phyloP scores from a whole-genome alignment of 371 early-diverging fungal species.

The Mortierella sp. region DNA sequence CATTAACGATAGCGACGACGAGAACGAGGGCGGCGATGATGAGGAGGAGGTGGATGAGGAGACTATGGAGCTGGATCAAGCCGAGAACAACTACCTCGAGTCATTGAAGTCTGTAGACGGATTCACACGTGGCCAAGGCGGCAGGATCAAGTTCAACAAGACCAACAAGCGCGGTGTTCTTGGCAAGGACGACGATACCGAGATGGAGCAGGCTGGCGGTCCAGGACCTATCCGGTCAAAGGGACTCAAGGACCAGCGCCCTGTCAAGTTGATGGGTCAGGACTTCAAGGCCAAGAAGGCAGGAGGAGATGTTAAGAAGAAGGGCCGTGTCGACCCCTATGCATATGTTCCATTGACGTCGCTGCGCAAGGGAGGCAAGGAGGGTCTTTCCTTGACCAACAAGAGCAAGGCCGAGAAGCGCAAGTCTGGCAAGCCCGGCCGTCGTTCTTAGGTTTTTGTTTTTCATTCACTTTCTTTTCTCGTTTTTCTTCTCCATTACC shows the following conservation, averaged over 20 bases:
- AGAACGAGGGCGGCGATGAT: constrained; percentile 43
- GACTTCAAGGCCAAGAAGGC: constrained; percentile 84
- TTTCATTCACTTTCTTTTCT: background rate
- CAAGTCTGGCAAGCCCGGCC: constrained; percentile 49
- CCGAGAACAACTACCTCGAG: constrained; percentile 88
- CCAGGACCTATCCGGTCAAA: constrained; percentile 54
- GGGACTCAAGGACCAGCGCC: constrained; percentile 39
- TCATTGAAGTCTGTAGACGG: constrained; percentile 86
- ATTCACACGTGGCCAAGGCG: constrained; percentile 85
- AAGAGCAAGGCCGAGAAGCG: constrained; percentile 58
- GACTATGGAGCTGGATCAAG: constrained; percentile 63
- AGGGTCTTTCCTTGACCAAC: constrained; percentile 53
- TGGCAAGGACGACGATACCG: constrained; percentile 72
- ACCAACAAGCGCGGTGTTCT: constrained; percentile 66
- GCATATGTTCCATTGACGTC: constrained; percentile 93
- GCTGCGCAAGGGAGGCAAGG: constrained; percentile 51
- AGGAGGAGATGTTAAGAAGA: constrained; percentile 93
- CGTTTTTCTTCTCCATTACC: constrained; percentile 10
- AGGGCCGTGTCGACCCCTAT: constrained; percentile 91
- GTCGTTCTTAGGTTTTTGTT: constrained; percentile 25
- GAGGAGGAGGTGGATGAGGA: constrained; percentile 59
- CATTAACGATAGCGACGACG: constrained; percentile 76
- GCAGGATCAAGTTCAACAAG: constrained; percentile 92
- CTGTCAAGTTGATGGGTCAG: constrained; percentile 59
- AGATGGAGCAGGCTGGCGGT: constrained; percentile 57